Conservation (phyloP, 1,284 basidiomycete genomes). For the Cryptococcus sp. region DNA sequence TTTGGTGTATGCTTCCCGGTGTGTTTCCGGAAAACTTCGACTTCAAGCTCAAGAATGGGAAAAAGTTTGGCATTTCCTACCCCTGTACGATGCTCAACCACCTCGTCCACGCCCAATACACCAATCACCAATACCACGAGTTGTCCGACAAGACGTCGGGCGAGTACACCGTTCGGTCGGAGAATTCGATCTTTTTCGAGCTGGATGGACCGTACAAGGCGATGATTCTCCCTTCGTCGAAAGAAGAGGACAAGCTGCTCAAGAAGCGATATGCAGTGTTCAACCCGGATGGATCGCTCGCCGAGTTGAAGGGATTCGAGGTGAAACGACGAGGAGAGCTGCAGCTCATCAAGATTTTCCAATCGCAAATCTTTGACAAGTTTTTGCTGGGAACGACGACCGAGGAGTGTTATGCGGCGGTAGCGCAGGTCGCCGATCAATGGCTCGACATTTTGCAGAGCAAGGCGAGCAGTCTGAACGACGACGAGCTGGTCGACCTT, state of each 20-base stretch:
- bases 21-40: constrained; percentile 98
- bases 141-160: constrained; percentile 73
- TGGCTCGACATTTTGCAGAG: constrained; percentile 96
- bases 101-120: constrained; percentile 90
- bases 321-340: constrained; percentile 97
- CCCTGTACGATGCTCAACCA: constrained; percentile 99
- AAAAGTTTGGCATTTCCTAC: constrained; percentile 87
- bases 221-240: constrained; percentile 98
- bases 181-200: constrained; percentile 99
- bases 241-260: constrained; percentile 97
- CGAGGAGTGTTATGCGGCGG: constrained; percentile 91
- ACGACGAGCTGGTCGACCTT: constrained; percentile 92
- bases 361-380: constrained; percentile 96
- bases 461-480: constrained; percentile 73
- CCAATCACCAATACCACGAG: constrained; percentile 97
- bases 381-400: constrained; percentile 89
- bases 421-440: constrained; percentile 89
- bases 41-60: constrained; percentile 84
- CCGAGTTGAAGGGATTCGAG: constrained; percentile 98
- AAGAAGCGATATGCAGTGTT: constrained; percentile 99
- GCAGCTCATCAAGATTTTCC: constrained; percentile 99
- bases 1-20: constrained; percentile 99
- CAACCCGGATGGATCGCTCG: constrained; percentile 93
- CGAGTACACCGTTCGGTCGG: constrained; percentile 79
- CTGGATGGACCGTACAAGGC: constrained; percentile 97